phyloP scores from a whole-genome alignment of 2,329 filamentous ascomycete genomes.

The Domatiomyces globalis region DNA sequence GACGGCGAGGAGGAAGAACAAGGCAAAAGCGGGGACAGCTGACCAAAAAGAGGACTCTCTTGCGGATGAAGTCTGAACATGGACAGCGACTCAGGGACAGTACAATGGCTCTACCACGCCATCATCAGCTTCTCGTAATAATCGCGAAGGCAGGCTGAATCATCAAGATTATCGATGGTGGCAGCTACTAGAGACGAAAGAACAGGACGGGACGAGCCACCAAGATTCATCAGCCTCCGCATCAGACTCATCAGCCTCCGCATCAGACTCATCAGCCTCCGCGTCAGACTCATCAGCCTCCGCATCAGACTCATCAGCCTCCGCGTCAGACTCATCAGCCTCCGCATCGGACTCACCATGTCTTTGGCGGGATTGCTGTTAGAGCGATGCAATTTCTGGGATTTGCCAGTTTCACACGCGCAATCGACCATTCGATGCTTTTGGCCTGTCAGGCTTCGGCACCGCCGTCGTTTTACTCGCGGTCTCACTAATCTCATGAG shows the following conservation, averaged over 20 bases:
- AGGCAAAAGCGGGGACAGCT: background rate
- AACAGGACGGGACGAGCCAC: no score
- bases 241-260: background rate
- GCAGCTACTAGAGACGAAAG: background rate
- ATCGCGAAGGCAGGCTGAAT: background rate
- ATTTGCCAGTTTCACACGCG: no score
- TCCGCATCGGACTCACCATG: background rate
- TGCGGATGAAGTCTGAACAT: background rate
- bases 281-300: background rate
- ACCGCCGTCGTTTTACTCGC: background rate
- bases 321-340: no score
- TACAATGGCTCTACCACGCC: background rate
- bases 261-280: background rate
- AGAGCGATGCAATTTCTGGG: no score
- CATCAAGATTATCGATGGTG: background rate
- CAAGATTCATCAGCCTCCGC: background rate
- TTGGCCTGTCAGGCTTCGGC: background rate
- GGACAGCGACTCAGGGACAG: background rate
- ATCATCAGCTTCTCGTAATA: background rate
- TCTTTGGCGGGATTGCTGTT: background rate
- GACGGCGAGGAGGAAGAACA: background rate
- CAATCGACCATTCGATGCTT: background rate
- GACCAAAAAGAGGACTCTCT: background rate
- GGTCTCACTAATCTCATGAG: constrained; percentile 40
- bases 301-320: background rate